Percentiles rank a stretch among this genome's conserved stretches.
Conservation (phyloP, 495 filamentous ascomycete genomes). For the Tuber indicum region DNA sequence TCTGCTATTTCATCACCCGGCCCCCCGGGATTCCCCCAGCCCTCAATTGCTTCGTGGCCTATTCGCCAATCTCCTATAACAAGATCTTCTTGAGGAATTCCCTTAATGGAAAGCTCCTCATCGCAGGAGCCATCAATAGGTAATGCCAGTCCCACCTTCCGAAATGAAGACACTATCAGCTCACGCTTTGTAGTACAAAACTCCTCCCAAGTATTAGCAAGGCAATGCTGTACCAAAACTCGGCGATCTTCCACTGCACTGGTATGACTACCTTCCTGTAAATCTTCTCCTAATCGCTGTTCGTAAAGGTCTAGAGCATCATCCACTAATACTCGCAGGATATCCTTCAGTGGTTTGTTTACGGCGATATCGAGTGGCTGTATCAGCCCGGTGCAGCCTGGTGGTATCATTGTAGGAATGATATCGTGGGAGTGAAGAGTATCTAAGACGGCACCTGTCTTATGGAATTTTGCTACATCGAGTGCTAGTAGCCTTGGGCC, state of each 20-base stretch:
- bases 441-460: conserved; percentile 11
- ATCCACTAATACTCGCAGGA: conserved; percentile 11
- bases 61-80: no score
- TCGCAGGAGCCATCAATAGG: no score
- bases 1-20: no score
- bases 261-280: conserved; percentile 1
- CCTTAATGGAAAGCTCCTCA: no score
- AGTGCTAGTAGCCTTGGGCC: conserved; percentile 4
- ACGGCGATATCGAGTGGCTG: no score
- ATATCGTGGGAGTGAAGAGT: conserved; percentile 10
- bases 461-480: conserved; percentile 12
- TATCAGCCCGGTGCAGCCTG: background rate
- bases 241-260: conserved; percentile 12
- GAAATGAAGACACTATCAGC: no score
- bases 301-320: conserved; percentile 9
- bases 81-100: background rate
- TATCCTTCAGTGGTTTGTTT: conserved; percentile 12
- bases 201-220: conserved; percentile 14
- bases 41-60: no score
- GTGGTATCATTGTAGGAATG: conserved; percentile 8
- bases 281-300: background rate
- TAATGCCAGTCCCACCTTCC: no score
- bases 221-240: conserved; percentile 11
- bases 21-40: no score
- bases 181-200: conserved; percentile 4